phyloP scores from a whole-genome alignment of 176 grass and related monocot species.

The Pharus latifolius region DNA sequence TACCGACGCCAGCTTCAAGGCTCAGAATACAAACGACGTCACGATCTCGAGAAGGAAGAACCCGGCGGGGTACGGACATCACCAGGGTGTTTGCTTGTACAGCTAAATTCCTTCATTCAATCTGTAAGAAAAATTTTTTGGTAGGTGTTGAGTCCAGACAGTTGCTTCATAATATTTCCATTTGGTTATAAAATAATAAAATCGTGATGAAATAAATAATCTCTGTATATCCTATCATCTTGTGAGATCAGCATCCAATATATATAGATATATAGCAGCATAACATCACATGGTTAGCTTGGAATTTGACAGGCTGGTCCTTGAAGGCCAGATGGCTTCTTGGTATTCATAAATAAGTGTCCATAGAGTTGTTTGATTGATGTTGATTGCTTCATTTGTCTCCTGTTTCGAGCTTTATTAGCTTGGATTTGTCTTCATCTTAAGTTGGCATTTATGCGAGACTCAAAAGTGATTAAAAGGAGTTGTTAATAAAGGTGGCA shows the following conservation, averaged over 20 bases:
- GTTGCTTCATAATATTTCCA: slow-evolving; percentile 18
- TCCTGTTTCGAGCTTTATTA: slow-evolving; percentile 8
- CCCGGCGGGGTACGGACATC: background rate
- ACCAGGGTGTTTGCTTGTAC: slow-evolving; percentile 49
- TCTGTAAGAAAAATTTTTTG: slow-evolving; percentile 69
- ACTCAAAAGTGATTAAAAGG: background rate
- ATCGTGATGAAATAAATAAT: background rate
- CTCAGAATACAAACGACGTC: background rate
- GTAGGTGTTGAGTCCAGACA: slow-evolving; percentile 15
- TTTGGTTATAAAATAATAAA: slow-evolving; percentile 31
- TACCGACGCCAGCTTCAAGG: slow-evolving; percentile 8
- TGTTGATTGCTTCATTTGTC: slow-evolving; percentile 3
- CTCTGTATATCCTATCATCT: slow-evolving; percentile 22
- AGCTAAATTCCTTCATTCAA: slow-evolving; percentile 87
- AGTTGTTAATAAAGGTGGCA: background rate
- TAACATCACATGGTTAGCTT: slow-evolving; percentile 34
- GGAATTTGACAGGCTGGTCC: slow-evolving; percentile 30
- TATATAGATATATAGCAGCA: no score
- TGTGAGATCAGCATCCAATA: slow-evolving; percentile 22
- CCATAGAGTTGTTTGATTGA: slow-evolving; percentile 27
- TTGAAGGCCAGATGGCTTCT: slow-evolving; percentile 7
- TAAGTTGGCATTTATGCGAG: slow-evolving; percentile 29
- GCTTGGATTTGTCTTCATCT: slow-evolving; percentile 22
- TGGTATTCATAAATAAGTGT: slow-evolving; percentile 31
- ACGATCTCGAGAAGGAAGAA: slow-evolving; percentile 1